Evolutionary conservation across 352 stramenopile genomes (phyloP), one percentile per base, ranked within the genome.

Genomic region (Paralagenidium karlingii): DNA sequence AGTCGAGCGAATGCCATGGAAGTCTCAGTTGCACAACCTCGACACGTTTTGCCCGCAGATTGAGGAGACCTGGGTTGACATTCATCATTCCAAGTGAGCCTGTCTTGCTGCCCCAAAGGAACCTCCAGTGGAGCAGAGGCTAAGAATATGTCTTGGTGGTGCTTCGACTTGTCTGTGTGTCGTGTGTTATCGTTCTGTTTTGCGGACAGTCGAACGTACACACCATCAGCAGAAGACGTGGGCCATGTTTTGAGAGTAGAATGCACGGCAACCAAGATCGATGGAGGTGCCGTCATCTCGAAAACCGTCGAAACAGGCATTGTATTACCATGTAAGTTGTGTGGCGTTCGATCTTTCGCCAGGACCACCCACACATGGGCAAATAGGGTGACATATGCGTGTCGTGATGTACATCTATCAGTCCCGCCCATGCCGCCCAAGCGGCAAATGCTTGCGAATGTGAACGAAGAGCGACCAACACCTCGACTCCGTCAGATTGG

Each of bases 231-330:
- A 22, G 60, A 61, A 4, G 78, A 91, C 32, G 67, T 91, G 9
- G 78, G 78, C 15, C 62, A 88, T 37, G 65, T 92, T 8, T 67
- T 92, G 36, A 68, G 73, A 43, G 78, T 92, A 34, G 73, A 86
- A 45, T 89, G 78, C 56, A 62, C 65, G 38, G 73, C 69, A 15
- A 69, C 61, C 21, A 79, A 73, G 40, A 56, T 55, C n/a, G 56
- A 63, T 22, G 63, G 61, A n/a, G 58, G 50, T 19, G 45, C 51
- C 8, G 61, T 77, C 31, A 45, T 83, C 6, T 81, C 63, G 32
- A 89, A 89, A 63, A 70, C 53, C 15, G 69, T 82, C 9, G 78
- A 92, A 26, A 92, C 78, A 19, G 73, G 75, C 30, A 88, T 92
- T 44, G 78, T 92, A 13, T 51, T 92, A 28, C 78, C 78, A 37